Base-by-base conservation (phyloP, 306 rosid species). In the Fagus sylvatica region DNA sequence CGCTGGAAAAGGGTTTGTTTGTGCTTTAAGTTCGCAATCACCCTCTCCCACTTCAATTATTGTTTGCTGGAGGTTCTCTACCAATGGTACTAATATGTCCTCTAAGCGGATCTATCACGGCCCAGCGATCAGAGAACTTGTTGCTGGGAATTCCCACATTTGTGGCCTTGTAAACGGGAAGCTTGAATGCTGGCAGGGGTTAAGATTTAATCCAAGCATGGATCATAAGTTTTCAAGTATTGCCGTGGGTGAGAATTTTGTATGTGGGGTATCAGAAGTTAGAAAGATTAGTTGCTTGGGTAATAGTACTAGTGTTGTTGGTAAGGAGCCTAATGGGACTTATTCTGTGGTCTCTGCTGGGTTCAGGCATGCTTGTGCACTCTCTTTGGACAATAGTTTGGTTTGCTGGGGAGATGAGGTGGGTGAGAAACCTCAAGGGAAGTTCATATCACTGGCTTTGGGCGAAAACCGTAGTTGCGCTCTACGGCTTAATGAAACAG, bases 161-260 rank as follows among this genome's bases (percentile, higher is more conserved):
- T 95, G 98, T n/a, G 97, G 97, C 7, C 81, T 88, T 11, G 74
- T 85, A 13, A 53, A 30, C 28, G 53, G 28, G 30, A 73, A 43
- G n/a, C 80, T 91, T 2, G 17, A 82, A 53, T 95, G 98, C 72
- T 95, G 98, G 98, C 98, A 72, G 78, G 84, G 96, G 97, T 76
- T 0, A 4, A 2, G 30, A 1, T 87, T 84, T 77, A 19, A 53
- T 60, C 48, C 80, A 4, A 72, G 28, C 54, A 28, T 1, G 9
- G 4, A 0, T 1, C 37, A 1, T 2, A 69, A 32, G 56, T 78
- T 87, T 81, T 86, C 89, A 0, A 89, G 81, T 19, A 73, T 92
- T 22, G 87, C 98, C 0, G 93, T 89, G 16, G 98, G 98, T 33
- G 85, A 77, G 48, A 72, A 89, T 75, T 93, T 95, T 64, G 80